Evolutionary conservation across 73 alveolate species (phyloP), one percentile per base, ranked within the genome.

Genomic region (Paramecium biaurelia): DNA sequence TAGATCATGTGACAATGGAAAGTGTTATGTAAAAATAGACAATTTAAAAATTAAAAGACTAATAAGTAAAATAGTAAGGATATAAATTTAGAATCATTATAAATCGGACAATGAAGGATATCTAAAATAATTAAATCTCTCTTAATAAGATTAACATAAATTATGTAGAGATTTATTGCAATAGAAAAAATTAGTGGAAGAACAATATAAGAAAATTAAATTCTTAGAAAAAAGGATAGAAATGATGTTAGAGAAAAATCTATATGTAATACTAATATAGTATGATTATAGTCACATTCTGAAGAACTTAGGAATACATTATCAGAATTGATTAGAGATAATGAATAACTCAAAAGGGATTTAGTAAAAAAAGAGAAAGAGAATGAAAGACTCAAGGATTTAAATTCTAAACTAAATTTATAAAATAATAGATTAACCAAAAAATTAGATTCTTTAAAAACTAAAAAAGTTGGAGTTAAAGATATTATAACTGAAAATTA

Each of bases 271-370:
- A 4, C 15, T 7, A 63, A 30, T 63, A 14, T 12, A 32, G 4
- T 20, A 63, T 2, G 1, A 7, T 14, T 12, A 8, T 42, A 79
- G 56, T 24, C 70, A 14, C 70, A 79, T 42, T 47, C 45, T 15
- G 90, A 79, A 20, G 76, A 79, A 24, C 32, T 79, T 6, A 21
- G 90, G 7, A 43, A 23, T 12, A 79, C 90, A 37, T 47, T 79
- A 9, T 38, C 76, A 42, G 90, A 45, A 43, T 79, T 79, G 26
- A 79, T 79, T 2, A 79, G 56, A 23, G 90, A 79, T 15, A 79
- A 79, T 24, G 90, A 79, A 45, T 45, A 79, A 79, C 56, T 79
- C 8, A 79, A 79, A 45, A 79, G 90, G 18, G 90, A 79, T 18
- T 34, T 79, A 3, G 70, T 79, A 1, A 79, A 79, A 47, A 47